phyloP scores from a whole-genome alignment of 345 rosid genomes.

The Corchorus capsularis region DNA sequence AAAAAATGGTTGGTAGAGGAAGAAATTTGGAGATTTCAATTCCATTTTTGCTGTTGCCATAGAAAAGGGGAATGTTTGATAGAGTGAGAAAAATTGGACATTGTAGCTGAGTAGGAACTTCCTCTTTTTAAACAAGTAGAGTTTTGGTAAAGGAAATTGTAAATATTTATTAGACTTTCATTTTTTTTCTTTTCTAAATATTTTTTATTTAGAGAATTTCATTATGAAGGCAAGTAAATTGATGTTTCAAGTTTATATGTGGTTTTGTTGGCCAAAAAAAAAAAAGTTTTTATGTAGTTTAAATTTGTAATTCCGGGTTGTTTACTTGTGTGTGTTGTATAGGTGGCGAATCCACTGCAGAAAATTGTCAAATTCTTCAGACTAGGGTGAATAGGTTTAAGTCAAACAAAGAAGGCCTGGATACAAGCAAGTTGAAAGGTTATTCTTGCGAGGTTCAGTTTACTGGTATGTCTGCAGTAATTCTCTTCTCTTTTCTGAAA shows the following conservation, averaged over 20 bases:
- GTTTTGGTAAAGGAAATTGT: not conserved
- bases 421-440: slow-evolving; percentile 51
- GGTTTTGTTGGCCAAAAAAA: too few relatives aligned
- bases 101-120: not conserved
- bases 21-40: not conserved
- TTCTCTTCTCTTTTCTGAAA: not conserved
- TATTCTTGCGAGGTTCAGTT: slow-evolving; percentile 77
- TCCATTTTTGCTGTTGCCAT: not conserved
- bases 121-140: not conserved
- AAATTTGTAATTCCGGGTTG: slow-evolving; percentile 10
- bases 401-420: slow-evolving; percentile 60
- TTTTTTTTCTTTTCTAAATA: not conserved
- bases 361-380: slow-evolving; percentile 92
- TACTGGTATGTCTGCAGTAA: slow-evolving; percentile 44
- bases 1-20: not conserved
- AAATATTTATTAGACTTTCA: too few relatives aligned
- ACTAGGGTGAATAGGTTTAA: slow-evolving; percentile 80
- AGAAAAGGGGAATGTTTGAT: not conserved
- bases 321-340: slow-evolving; percentile 7
- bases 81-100: not conserved
- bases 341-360: slow-evolving; percentile 86
- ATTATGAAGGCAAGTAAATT: not conserved
- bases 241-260: not conserved
- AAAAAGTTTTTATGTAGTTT: not conserved
- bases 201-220: not conserved